Evolutionary conservation across 2,329 filamentous ascomycete genomes (phyloP), one percentile per base, ranked within the genome.

Genomic region (Periconia sp.): DNA sequence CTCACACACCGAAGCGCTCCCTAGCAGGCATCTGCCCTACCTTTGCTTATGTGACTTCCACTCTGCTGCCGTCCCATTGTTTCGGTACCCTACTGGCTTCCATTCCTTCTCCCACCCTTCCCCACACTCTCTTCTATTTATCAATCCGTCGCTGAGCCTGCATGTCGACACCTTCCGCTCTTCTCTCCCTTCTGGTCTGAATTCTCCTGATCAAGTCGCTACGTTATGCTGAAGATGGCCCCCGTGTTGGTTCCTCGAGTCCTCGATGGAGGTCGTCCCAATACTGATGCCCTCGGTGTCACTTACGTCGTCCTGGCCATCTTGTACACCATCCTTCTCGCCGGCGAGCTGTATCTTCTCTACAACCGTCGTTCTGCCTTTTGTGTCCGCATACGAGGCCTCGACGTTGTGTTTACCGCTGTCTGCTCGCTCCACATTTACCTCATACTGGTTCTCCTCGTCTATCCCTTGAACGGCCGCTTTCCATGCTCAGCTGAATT

Each of bases 401-500:
- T 69, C 50, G 61, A 59, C 22, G 52, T 69, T 25, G 52, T 69
- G 28, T 64, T 70, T 26, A 59, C 56, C 16, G 60, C 68, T 11
- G 57, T 69, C 4, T 54, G 52, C n/a, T 57, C 64, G 50, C 61
- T 71, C 12, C 68, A 71, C 36, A 41, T 69, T 15, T 71, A 71
- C 40, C 56, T 69, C 17, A 50, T 67, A 9, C 44, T 69, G 11
- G 66, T 69, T 13, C 47, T 69, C 7, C 47, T 69, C 3, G 68
- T 66, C n/a, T 71, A 71, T 40, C 63, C 65, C 10, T 58, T 58
- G 52, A 69, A 68, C 25, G 66, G 66, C 6, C 43, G 53, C 3
- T 69, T 63, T 19, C 65, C 65, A 15, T 69, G 65, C 38, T 52
- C 58, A 8, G 66, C 65, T n/a, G 66, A 70, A 36, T 71, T 66